Percentiles rank a stretch among this genome's conserved stretches.
These are phyloP conservation scores for Coemansia asiatica DNA, from an alignment of 192 early-diverging fungal species.

Conservation along the genomic window DNA sequence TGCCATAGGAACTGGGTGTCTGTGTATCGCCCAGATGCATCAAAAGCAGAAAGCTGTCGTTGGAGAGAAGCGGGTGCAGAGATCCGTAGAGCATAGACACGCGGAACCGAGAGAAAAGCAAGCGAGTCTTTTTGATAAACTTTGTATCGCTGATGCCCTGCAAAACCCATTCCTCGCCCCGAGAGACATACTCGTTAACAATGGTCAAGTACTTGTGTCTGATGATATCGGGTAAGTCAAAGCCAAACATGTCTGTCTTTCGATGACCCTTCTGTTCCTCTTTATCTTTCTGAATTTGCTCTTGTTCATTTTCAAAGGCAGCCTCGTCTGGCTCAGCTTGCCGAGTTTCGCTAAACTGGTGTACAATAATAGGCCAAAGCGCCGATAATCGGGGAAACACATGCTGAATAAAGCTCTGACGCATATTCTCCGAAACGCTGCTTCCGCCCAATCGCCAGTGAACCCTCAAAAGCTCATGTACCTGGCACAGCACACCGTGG, in stretches of 20 bases:
- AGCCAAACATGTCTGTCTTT: background rate
- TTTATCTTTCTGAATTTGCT: background rate
- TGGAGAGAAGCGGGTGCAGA: conserved; percentile 38
- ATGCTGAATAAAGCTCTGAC: conserved; percentile 50
- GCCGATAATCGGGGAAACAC: conserved; percentile 46
- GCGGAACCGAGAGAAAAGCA: conserved; percentile 47
- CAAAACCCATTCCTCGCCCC: conserved; percentile 42
- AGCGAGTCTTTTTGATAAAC: conserved; percentile 13
- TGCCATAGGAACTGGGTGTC: conserved; percentile 40
- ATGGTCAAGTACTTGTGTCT: conserved; percentile 40
- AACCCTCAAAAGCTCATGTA: conserved; percentile 66
- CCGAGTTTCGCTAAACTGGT: background rate
- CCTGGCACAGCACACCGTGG: conserved; percentile 76
- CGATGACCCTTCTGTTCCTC: background rate
- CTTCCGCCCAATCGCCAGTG: conserved; percentile 60
- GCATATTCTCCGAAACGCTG: conserved; percentile 38
- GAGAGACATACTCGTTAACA: conserved; percentile 43
- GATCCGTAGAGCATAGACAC: conserved; percentile 44
- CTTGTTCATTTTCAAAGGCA: background rate
- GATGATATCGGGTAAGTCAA: conserved; percentile 57
- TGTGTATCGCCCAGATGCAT: conserved; percentile 14
- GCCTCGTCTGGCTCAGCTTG: background rate
- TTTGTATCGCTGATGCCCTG: conserved; percentile 13
- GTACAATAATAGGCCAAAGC: conserved; percentile 36
- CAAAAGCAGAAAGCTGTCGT: background rate